Percentiles rank a stretch among this genome's conserved stretches.
phyloP scores from a whole-genome alignment of 2,329 filamentous ascomycete species.

The Neophaeococcomyces aloes region DNA sequence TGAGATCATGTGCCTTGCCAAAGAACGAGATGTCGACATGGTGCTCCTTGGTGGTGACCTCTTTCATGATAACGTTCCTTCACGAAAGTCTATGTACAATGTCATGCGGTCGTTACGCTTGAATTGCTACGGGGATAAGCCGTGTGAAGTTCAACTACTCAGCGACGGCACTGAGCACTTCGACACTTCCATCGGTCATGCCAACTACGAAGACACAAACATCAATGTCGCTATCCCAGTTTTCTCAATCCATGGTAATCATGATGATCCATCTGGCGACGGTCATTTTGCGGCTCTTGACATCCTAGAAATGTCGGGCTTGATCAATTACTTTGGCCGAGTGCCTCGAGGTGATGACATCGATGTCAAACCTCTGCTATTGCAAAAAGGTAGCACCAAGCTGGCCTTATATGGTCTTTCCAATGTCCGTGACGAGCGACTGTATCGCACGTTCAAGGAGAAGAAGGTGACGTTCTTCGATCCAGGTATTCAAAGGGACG shows the following conservation, averaged over 20 bases:
- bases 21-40: slow-evolving; percentile 90
- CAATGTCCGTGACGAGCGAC: slow-evolving; percentile 88
- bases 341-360: slow-evolving; percentile 91
- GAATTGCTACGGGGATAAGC: slow-evolving; percentile 91
- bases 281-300: slow-evolving; percentile 87
- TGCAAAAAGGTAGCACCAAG: slow-evolving; percentile 90
- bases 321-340: slow-evolving; percentile 93
- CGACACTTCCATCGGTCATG: slow-evolving; percentile 77
- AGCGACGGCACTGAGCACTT: slow-evolving; percentile 90
- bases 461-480: slow-evolving; percentile 89
- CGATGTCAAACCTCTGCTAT: slow-evolving; percentile 74
- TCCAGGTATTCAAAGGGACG: slow-evolving; percentile 64
- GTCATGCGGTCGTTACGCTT: slow-evolving; percentile 89
- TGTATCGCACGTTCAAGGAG: slow-evolving; percentile 88
- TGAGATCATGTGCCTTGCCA: slow-evolving; percentile 83
- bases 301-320: slow-evolving; percentile 75
- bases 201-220: slow-evolving; percentile 95
- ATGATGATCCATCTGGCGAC: slow-evolving; percentile 95
- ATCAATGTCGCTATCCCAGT: slow-evolving; percentile 96
- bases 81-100: slow-evolving; percentile 88
- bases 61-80: slow-evolving; percentile 97
- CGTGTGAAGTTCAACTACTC: slow-evolving; percentile 87
- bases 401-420: slow-evolving; percentile 87
- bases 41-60: slow-evolving; percentile 87
- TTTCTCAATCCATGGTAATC: slow-evolving; percentile 96